phyloP scores from a whole-genome alignment of 116 monocot species.

The Posidonia oceanica region DNA sequence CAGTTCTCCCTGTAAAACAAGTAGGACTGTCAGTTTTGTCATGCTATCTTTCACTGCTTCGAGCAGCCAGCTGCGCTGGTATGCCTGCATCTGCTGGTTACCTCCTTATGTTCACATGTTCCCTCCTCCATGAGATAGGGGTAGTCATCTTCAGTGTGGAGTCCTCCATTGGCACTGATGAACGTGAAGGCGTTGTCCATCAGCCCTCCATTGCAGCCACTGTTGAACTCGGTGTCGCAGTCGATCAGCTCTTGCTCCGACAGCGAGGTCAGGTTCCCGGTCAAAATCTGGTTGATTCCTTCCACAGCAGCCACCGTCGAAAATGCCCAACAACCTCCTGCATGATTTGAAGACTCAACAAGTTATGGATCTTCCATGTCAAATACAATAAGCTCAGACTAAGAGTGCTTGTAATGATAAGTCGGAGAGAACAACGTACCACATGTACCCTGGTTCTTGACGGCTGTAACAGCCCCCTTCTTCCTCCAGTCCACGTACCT shows the following conservation, averaged over 20 bases:
- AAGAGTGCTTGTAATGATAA: not conserved
- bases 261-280: constrained; percentile 57
- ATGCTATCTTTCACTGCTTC: not conserved
- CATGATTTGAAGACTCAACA: not conserved
- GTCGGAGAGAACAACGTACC: constrained; percentile 17
- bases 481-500: constrained; percentile 75
- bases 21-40: not conserved
- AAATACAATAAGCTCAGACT: not conserved
- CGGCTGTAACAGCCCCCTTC: constrained; percentile 67
- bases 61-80: no score
- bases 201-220: constrained; percentile 75
- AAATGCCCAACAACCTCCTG: constrained; percentile 88
- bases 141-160: constrained; percentile 59
- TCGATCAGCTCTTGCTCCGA: constrained; percentile 89
- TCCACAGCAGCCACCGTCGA: constrained; percentile 81
- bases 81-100: not conserved
- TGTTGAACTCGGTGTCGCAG: constrained; percentile 46
- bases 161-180: constrained; percentile 42
- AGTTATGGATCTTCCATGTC: not conserved
- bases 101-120: constrained; percentile 51
- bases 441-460: constrained; percentile 84
- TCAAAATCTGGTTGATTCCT: constrained; percentile 67
- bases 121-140: constrained; percentile 78
- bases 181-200: constrained; percentile 80
- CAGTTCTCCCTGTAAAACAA: constrained; percentile 20